phyloP scores from a whole-genome alignment of 768 basidiomycete genomes.

The Kondoa subrosea region DNA sequence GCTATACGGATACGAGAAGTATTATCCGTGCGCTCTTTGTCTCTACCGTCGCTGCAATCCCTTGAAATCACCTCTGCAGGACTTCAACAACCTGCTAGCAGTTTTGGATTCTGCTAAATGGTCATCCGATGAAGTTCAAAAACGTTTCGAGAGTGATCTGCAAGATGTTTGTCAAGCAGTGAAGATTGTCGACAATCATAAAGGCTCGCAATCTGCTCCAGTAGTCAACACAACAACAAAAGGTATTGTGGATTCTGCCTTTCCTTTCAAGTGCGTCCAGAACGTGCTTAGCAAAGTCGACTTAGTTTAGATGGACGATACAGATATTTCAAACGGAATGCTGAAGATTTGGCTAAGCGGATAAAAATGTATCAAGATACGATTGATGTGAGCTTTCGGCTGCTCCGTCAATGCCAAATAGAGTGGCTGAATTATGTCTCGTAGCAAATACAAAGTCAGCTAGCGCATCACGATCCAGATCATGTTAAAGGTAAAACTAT shows the following conservation, averaged over 20 bases:
- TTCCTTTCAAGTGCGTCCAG: conserved; percentile 9
- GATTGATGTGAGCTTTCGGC: conserved; percentile 16
- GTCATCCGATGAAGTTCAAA: conserved; percentile 7
- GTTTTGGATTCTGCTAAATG: conserved; percentile 11
- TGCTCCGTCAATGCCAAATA: not conserved
- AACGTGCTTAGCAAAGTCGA: not conserved
- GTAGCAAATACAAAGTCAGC: conserved; percentile 5
- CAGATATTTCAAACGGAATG: conserved; percentile 24
- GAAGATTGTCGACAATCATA: conserved; percentile 17
- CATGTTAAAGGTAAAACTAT: conserved; percentile 12
- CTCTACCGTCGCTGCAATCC: not conserved
- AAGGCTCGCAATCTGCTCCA: conserved; percentile 5
- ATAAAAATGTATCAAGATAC: conserved; percentile 18
- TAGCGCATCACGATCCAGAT: conserved; percentile 12
- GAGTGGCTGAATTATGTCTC: not conserved
- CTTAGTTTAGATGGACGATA: conserved; percentile 5
- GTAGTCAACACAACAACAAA: conserved; percentile 7
- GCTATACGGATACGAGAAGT: conserved; percentile 11
- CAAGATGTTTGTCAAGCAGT: conserved; percentile 14
- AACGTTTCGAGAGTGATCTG: conserved; percentile 11
- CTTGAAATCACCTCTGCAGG: not conserved
- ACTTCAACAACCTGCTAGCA: conserved; percentile 10
- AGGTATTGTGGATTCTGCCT: conserved; percentile 2
- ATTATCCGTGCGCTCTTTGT: not conserved
- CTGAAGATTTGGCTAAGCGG: conserved; percentile 21